Conservation (phyloP, 176 grass and related monocot genomes). For the Oropetium thomaeum region DNA sequence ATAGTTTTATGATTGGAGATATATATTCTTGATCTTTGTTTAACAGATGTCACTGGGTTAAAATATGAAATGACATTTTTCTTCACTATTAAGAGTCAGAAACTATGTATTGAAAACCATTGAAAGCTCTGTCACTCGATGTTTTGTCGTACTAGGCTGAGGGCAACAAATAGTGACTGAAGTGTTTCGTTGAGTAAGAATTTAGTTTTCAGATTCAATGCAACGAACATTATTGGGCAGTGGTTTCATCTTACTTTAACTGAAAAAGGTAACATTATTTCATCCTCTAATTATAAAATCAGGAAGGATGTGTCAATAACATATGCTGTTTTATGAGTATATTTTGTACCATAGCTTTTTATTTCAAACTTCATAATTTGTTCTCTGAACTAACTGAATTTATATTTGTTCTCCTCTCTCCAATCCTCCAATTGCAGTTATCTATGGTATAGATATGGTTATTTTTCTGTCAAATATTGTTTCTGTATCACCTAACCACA, state of each 20-base stretch:
- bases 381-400: not conserved
- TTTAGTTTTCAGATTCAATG: not conserved
- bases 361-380: not conserved
- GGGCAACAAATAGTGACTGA: not conserved
- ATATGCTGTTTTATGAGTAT: not conserved
- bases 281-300: not conserved
- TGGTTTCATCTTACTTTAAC: not conserved
- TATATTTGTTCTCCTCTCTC: not conserved
- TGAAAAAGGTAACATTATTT: not conserved
- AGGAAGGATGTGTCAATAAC: not conserved
- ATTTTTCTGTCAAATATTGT: not conserved
- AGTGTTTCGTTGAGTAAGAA: not conserved
- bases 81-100: not conserved
- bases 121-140: not conserved
- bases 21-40: conserved; percentile 15
- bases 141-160: not conserved
- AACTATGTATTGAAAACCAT: not conserved
- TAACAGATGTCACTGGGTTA: not conserved
- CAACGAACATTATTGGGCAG: not conserved
- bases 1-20: conserved; percentile 1
- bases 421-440: not conserved
- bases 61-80: not conserved
- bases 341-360: not conserved
- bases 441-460: not conserved
- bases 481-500: not conserved